Evolutionary conservation across 208 protist genomes (phyloP).

Genomic region (Crithidia acanthocephali): DNA sequence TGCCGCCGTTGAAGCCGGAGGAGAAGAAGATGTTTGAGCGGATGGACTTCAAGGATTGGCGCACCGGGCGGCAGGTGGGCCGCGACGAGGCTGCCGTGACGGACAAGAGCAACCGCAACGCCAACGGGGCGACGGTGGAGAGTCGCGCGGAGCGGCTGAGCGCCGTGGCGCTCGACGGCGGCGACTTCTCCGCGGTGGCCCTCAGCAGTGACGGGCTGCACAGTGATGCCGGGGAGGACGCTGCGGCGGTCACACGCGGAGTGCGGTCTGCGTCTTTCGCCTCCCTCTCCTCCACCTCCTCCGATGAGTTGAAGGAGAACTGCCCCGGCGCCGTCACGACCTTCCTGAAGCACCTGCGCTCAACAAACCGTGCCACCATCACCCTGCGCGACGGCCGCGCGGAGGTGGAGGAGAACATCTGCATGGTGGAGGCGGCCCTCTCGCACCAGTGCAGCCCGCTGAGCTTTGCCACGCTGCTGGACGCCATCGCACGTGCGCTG

Average conservation of each 20-base stretch:
- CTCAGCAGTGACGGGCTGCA: background rate
- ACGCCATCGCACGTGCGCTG: conserved; percentile 52
- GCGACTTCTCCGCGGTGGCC: background rate
- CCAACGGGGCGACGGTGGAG: too few species aligned
- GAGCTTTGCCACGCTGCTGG: conserved; percentile 58
- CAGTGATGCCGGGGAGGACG: background rate
- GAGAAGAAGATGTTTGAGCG: conserved; percentile 42
- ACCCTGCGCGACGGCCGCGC: conserved; percentile 35
- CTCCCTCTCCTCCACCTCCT: conserved; percentile 8
- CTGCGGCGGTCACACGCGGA: background rate
- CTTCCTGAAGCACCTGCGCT: conserved; percentile 24
- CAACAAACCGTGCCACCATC: conserved; percentile 19
- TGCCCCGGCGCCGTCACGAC: conserved; percentile 7
- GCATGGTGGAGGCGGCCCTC: conserved; percentile 47
- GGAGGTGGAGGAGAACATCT: conserved; percentile 72
- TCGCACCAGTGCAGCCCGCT: conserved; percentile 52
- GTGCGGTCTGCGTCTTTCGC: background rate
- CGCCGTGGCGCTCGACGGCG: background rate
- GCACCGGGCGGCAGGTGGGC: background rate
- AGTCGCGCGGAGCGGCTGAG: background rate
- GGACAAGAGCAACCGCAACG: background rate
- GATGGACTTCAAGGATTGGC: conserved; percentile 38
- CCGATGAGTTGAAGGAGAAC: conserved; percentile 10
- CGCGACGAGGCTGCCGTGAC: background rate
- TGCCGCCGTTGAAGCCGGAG: conserved; percentile 45